These are phyloP conservation scores for Trametes coccinea DNA, from an alignment of 768 basidiomycete species.

Conservation along the genomic window DNA sequence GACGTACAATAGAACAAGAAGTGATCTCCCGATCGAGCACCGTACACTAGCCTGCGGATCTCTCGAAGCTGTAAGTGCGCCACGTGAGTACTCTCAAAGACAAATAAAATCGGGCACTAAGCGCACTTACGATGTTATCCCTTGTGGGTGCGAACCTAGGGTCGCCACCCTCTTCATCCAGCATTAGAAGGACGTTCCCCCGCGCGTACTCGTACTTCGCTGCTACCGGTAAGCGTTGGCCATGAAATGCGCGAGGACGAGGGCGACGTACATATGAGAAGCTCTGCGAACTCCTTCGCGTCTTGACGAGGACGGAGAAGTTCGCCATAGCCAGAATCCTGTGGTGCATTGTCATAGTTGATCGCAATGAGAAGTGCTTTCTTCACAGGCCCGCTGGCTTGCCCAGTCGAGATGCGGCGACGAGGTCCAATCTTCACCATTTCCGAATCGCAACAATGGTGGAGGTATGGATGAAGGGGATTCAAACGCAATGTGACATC, in stretches of 20 bases:
- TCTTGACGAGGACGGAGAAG: constrained; percentile 18
- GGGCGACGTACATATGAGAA: constrained; percentile 18
- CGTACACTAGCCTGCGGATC: constrained; percentile 15
- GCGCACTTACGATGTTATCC: constrained; percentile 19
- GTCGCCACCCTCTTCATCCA: constrained; percentile 15
- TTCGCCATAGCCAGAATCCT: neutral
- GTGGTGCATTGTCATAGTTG: constrained; percentile 14
- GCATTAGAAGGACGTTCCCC: constrained; percentile 21
- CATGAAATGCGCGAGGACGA: too few relatives aligned
- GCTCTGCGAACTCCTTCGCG: constrained; percentile 14
- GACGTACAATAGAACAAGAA: constrained; percentile 22
- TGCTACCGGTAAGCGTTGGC: neutral
- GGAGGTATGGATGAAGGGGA: neutral
- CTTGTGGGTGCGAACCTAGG: constrained; percentile 11
- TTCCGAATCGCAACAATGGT: neutral
- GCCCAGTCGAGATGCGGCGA: neutral
- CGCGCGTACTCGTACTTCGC: constrained; percentile 17
- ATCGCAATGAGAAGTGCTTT: constrained; percentile 25
- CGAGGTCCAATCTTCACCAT: constrained; percentile 19
- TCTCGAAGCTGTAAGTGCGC: constrained; percentile 5
- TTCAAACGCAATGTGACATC: neutral
- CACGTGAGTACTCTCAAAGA: neutral
- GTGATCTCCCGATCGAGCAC: constrained; percentile 14
- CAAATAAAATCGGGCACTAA: too few relatives aligned
- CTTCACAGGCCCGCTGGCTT: constrained; percentile 4